Conservation (phyloP, 2,329 filamentous ascomycete genomes). For the Emydomyces testavorans region DNA sequence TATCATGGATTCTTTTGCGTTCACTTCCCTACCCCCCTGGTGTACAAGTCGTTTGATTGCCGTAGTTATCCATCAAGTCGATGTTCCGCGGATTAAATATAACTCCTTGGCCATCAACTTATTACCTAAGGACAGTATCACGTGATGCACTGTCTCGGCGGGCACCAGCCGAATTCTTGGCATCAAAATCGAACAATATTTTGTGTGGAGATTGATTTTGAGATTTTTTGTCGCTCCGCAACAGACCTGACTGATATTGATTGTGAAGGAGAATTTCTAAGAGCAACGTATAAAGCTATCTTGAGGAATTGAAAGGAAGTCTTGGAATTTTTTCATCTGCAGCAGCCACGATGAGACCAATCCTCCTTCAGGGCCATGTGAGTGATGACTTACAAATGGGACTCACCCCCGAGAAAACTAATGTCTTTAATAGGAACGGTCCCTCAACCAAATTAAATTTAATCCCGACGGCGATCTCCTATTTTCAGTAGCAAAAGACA, state of each 20-base stretch:
- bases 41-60: too few species aligned
- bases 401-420: too few species aligned
- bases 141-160: neutral
- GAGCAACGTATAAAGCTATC: neutral
- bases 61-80: too few species aligned
- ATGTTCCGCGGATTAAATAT: neutral
- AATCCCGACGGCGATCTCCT: constrained; percentile 92
- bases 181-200: constrained; percentile 11
- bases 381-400: constrained; percentile 27
- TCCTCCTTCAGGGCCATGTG: constrained; percentile 87
- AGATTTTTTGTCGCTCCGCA: constrained; percentile 8
- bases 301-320: too few species aligned
- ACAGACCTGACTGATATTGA: neutral
- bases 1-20: too few species aligned
- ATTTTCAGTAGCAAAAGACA: constrained; percentile 92
- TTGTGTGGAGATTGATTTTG: constrained; percentile 7
- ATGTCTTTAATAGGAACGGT: constrained; percentile 56
- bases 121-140: too few species aligned
- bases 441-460: constrained; percentile 91
- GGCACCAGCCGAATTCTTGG: constrained; percentile 10
- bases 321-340: too few species aligned
- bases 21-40: too few species aligned
- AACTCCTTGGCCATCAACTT: neutral
- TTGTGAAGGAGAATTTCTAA: neutral
- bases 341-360: constrained; percentile 72